Percentiles rank a stretch among this genome's conserved stretches.
Evolutionary conservation across 192 early-diverging fungal genomes (phyloP).

Genomic region (Coemansia reversa): DNA sequence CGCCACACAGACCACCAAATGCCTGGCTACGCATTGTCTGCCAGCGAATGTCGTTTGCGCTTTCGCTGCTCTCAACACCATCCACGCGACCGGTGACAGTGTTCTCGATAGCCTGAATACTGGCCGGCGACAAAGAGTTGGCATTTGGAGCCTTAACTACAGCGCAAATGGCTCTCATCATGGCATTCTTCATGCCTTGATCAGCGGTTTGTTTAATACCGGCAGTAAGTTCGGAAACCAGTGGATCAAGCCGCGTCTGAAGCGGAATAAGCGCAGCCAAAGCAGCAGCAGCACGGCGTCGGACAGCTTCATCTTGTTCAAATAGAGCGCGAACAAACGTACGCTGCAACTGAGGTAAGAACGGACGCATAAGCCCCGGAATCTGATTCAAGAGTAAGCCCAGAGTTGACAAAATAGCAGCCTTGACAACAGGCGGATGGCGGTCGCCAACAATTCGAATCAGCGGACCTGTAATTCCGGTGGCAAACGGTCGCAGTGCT

Average conservation of each 20-base stretch:
- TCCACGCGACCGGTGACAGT: constrained; percentile 11
- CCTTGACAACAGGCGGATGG: constrained; percentile 87
- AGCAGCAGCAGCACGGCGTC: constrained; percentile 78
- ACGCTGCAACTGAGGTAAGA: constrained; percentile 97
- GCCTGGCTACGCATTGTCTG: constrained; percentile 24
- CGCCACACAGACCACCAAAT: constrained; percentile 41
- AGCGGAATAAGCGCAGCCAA: constrained; percentile 57
- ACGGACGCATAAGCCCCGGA: constrained; percentile 87
- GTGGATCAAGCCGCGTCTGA: constrained; percentile 46
- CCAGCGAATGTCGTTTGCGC: constrained; percentile 25
- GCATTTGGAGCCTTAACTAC: constrained; percentile 36
- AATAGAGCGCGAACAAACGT: constrained; percentile 90
- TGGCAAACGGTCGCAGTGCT: constrained; percentile 85
- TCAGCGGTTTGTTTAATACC: constrained; percentile 28
- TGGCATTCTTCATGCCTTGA: constrained; percentile 34
- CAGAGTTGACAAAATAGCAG: constrained; percentile 86
- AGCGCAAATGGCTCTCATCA: constrained; percentile 37
- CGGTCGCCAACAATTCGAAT: constrained; percentile 98
- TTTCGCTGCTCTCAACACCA: background rate
- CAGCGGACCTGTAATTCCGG: constrained; percentile 93
- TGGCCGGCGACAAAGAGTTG: constrained; percentile 18
- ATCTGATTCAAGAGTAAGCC: constrained; percentile 79
- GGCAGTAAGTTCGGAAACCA: constrained; percentile 36
- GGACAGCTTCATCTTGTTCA: constrained; percentile 74
- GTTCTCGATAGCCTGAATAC: constrained; percentile 38